Base-by-base conservation (phyloP, 2,329 filamentous ascomycete genomes). In the Nemania serpens region DNA sequence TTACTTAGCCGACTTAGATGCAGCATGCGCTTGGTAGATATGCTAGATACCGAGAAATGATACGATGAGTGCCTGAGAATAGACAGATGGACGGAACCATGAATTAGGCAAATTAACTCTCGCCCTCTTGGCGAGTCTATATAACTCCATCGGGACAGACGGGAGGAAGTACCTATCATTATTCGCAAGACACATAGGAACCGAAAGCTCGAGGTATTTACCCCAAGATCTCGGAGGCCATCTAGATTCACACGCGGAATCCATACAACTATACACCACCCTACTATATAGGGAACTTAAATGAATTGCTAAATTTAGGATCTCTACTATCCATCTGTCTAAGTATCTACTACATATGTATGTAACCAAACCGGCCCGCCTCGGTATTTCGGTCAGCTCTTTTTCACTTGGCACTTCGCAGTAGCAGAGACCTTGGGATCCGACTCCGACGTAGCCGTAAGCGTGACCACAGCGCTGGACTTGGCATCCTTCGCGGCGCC, bases 391-490 rank as follows among this genome's bases (percentile, higher is more conserved):
- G 43, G 4, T 53, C n/a, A 57, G 15, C 33, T 55, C 59, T 62
- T 63, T 9, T 9, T 61, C 51, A 65, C 63, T 29, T 56, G 46
- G 29, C 63, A 65, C 20, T 42, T 49, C 2, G 60, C 60, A 33
- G 42, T 61, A 1, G 57, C 42, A 13, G 54, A 63, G n/a, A 61
- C 20, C 22, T 36, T 43, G 10, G 60, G 43, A 34, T 81, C 74
- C 10, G 79, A 79, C 73, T 82, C 81, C 0, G 80, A 82, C 12
- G 72, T 78, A n/a, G 73, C 79, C 29, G 73, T 77, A 45, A 82
- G 58, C 42, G 69, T 80, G 4, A 82, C 76, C 1, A 76, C 73
- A 0, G 76, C 79, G 5, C 69, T 69, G 1, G 69, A 66, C 18
- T 68, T 71, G 3, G 76, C 76, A 58, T 67, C 69, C 45, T 41